These are phyloP conservation scores for Colletotrichum coccodes DNA, from an alignment of 2,329 filamentous ascomycete genomes.

Conservation along the genomic window DNA sequence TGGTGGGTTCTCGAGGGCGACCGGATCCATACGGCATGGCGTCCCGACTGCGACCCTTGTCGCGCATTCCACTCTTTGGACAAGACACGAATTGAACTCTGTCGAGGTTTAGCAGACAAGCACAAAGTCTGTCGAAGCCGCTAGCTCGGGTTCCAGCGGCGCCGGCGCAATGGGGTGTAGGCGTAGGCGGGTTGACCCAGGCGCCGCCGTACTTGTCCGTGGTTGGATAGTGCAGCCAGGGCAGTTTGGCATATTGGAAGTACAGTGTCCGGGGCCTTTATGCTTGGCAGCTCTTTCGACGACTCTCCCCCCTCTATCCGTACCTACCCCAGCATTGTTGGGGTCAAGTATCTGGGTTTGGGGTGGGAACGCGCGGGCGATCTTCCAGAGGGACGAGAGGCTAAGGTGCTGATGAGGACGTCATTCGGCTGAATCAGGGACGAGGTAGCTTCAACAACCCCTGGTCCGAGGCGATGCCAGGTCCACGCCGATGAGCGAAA, in stretches of 20 bases:
- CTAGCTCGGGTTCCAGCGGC: slow-evolving; percentile 22
- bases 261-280: not conserved
- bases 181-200: not conserved
- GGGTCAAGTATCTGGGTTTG: not conserved
- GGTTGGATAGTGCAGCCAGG: not conserved
- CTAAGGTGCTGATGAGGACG: not conserved
- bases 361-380: not conserved
- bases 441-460: not conserved
- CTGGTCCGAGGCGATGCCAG: not conserved
- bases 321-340: not conserved
- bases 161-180: slow-evolving; percentile 7
- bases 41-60: slow-evolving; percentile 10
- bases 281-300: not conserved
- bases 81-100: slow-evolving; percentile 2
- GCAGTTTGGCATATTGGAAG: not conserved
- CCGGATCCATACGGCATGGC: slow-evolving; percentile 15
- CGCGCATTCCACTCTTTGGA: not conserved
- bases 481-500: not conserved
- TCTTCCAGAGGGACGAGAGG: not conserved
- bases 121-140: slow-evolving; percentile 6
- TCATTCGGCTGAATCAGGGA: slow-evolving; percentile 5
- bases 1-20: slow-evolving; percentile 1
- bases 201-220: slow-evolving; percentile 6
- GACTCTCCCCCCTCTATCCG: not conserved
- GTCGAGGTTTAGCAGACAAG: slow-evolving; percentile 1